phyloP scores from a whole-genome alignment of 164 flowering plant genomes.

The Taxillus chinensis region DNA sequence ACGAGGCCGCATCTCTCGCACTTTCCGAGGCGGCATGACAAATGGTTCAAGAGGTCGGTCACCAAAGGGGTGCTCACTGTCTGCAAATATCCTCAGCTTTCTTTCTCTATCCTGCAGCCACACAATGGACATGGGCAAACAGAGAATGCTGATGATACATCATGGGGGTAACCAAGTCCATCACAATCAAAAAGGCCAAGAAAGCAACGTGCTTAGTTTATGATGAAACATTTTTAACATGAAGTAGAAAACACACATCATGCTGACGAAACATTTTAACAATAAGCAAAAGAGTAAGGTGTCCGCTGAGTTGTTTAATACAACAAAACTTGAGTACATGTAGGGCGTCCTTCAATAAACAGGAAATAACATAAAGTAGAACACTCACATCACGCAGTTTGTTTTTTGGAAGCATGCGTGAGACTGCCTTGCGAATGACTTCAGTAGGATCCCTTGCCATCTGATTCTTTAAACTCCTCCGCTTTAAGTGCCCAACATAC shows the following conservation, averaged over 20 bases:
- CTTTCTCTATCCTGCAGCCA: conserved; percentile 69
- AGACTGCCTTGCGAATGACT: conserved; percentile 88
- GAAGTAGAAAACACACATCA: too few relatives aligned
- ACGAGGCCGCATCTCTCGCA: conserved; percentile 77
- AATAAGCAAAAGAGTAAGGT: too few relatives aligned
- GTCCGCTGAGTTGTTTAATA: too few relatives aligned
- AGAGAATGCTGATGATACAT: background rate
- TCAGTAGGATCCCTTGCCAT: conserved; percentile 90
- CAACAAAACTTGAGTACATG: too few relatives aligned
- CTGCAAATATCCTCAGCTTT: conserved; percentile 79
- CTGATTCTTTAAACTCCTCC: conserved; percentile 84
- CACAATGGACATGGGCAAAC: background rate
- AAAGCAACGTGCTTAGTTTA: too few relatives aligned
- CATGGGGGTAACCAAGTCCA: too few relatives aligned
- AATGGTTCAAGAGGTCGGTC: conserved; percentile 65
- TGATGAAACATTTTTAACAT: too few relatives aligned
- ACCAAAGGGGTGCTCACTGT: conserved; percentile 68
- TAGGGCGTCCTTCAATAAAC: too few relatives aligned
- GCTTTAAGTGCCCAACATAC: conserved; percentile 81
- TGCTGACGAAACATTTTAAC: too few relatives aligned
- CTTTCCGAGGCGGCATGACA: conserved; percentile 66
- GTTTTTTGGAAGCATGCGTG: conserved; percentile 95
- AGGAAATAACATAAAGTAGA: background rate
- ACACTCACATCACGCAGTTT: conserved; percentile 73
- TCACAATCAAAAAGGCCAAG: too few relatives aligned